These are phyloP conservation scores for Knufia fluminis DNA, from an alignment of 2,329 filamentous ascomycete genomes.

Conservation along the genomic window DNA sequence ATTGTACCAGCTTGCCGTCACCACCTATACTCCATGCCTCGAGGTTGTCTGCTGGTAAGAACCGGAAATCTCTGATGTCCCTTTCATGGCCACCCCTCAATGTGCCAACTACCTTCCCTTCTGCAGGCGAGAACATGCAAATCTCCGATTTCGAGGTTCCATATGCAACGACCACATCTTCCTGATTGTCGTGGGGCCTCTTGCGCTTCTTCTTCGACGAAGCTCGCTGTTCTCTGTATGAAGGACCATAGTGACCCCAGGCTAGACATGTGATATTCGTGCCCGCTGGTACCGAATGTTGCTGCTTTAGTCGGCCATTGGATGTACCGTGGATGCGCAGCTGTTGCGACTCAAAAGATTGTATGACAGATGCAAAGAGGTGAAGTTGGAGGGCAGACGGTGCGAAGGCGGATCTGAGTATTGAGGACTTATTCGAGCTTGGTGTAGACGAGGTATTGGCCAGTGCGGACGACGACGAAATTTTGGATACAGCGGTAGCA, in stretches of 20 bases:
- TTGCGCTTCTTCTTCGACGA: constrained; percentile 44
- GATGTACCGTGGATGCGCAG: constrained; percentile 44
- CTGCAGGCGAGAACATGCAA: constrained; percentile 40
- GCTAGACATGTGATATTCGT: constrained; percentile 41
- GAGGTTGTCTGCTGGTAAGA: constrained; percentile 39
- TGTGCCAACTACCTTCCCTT: constrained; percentile 38
- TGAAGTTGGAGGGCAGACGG: constrained; percentile 43
- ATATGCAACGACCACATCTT: constrained; percentile 40
- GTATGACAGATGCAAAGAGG: constrained; percentile 46
- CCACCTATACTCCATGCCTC: constrained; percentile 47
- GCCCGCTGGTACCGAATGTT: constrained; percentile 40
- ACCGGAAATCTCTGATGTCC: constrained; percentile 43
- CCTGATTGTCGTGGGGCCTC: constrained; percentile 31
- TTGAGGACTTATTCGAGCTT: constrained; percentile 37
- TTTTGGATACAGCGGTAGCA: constrained; percentile 35
- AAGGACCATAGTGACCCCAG: constrained; percentile 38
- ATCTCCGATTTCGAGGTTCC: constrained; percentile 42
- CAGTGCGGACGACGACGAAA: constrained; percentile 33
- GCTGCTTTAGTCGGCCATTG: constrained; percentile 42
- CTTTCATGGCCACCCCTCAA: constrained; percentile 39
- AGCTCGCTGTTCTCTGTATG: constrained; percentile 27
- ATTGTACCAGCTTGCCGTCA: constrained; percentile 44
- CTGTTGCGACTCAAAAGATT: constrained; percentile 44
- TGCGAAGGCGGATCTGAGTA: constrained; percentile 42
- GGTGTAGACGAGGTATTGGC: constrained; percentile 26